Base-by-base conservation (phyloP, 805 yeast species). In the Wickerhamomyces rabaulensis region DNA sequence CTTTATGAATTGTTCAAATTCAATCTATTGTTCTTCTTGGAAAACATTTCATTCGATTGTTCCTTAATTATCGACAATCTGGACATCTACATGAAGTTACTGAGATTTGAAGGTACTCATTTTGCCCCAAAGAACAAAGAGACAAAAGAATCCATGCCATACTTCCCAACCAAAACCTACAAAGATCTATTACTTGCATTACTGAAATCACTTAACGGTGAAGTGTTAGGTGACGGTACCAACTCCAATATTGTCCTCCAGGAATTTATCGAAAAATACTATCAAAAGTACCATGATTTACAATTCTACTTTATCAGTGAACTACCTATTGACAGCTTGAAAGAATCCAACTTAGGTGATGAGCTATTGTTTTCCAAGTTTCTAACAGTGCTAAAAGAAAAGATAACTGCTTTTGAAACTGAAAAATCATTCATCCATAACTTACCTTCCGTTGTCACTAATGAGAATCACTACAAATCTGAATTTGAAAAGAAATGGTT, bases 401-500 rank as follows among this genome's bases (percentile, higher is more conserved):
- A 66, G 48, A 50, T 54, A 15, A 65, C 55, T 36, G 56, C 62
- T 27, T 48, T 56, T 8, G 52, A 68, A 25, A 55, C 59, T 17
- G 62, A 69, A 35, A 61, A 69, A 47, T 56, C 71, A 2, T 74
- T 64, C 53, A 71, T 71, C 0, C 51, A 66, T 12, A 71, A 70
- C 43, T 74, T 79, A n/a, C 83, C 83, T 29, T 69, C 73, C 16
- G 56, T 68, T 5, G 61, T 70, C 35, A 61, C 66, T 43, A 65
- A 72, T 56, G 62, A 58, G 29, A 57, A 64, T 21, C 66, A 74
- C 38, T 89, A 83, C 63, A 81, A 79, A 60, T 60, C 78, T 1
- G 77, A 80, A 23, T 84, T 85, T 61, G 96, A 91, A 61, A 78
- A 76, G 48, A 75, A 80, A 23, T 82, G 95, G 81, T 62, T 87